A percentile compares a stretch with the other conserved stretches of the same genome.
These are phyloP conservation scores for Exophiala oligosperma DNA, from an alignment of 2,329 filamentous ascomycete species.

Conservation along the genomic window DNA sequence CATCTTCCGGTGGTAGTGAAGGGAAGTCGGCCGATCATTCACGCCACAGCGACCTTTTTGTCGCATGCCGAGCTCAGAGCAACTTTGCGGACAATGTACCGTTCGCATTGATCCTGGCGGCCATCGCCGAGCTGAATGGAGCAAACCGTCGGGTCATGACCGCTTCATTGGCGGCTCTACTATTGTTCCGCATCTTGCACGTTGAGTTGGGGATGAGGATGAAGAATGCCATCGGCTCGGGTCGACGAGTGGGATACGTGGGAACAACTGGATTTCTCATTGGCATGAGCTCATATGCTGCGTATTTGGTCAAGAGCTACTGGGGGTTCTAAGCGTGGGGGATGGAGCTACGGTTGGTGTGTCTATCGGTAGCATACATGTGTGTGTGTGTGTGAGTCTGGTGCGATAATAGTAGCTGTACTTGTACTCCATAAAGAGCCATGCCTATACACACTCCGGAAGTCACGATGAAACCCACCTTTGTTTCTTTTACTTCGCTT, in stretches of 20 bases:
- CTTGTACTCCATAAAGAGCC: too few relatives aligned
- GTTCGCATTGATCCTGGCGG: slow-evolving; percentile 38
- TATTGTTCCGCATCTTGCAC: slow-evolving; percentile 42
- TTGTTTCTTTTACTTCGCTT: neutral
- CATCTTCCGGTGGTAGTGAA: slow-evolving; percentile 8
- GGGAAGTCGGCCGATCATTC: slow-evolving; percentile 1
- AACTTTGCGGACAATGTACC: slow-evolving; percentile 50
- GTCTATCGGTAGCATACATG: too few relatives aligned
- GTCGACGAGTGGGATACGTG: slow-evolving; percentile 31
- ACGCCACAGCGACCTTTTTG: slow-evolving; percentile 33
- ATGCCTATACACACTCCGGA: too few relatives aligned
- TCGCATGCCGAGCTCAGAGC: slow-evolving; percentile 38
- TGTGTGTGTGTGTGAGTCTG: too few relatives aligned
- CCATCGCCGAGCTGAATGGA: slow-evolving; percentile 48
- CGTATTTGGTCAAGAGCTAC: slow-evolving; percentile 34
- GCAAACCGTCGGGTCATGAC: slow-evolving; percentile 40
- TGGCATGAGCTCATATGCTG: slow-evolving; percentile 31
- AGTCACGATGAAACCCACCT: too few relatives aligned
- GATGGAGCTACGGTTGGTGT: too few relatives aligned
- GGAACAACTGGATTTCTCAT: slow-evolving; percentile 31
- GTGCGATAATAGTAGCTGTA: too few relatives aligned
- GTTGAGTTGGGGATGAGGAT: slow-evolving; percentile 40
- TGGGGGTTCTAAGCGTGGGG: slow-evolving; percentile 31
- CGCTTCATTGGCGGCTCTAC: slow-evolving; percentile 38
- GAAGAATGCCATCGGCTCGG: slow-evolving; percentile 29